These are phyloP conservation scores for Xerocomus minutiporus DNA, from an alignment of 1,284 basidiomycete genomes.

Conservation along the genomic window DNA sequence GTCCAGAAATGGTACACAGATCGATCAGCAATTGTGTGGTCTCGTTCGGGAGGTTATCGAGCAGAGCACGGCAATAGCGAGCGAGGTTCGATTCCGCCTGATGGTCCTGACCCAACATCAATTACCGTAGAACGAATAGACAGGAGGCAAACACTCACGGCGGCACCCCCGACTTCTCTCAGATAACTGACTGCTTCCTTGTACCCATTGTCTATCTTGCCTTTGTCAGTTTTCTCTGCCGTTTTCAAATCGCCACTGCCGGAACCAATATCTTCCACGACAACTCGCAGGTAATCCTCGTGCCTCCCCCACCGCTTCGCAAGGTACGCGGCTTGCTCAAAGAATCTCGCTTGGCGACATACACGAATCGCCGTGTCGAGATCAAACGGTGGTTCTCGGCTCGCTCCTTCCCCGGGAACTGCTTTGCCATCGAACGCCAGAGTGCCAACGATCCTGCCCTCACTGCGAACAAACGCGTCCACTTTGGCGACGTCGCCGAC, in stretches of 20 bases:
- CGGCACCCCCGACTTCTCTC: conserved; percentile 69
- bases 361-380: conserved; percentile 95
- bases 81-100: conserved; percentile 81
- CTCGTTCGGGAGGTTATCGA: conserved; percentile 78
- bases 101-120: neutral
- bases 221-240: conserved; percentile 18
- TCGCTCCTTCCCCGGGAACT: conserved; percentile 33
- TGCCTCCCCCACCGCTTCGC: conserved; percentile 89
- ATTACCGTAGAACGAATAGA: neutral
- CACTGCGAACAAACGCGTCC: conserved; percentile 89
- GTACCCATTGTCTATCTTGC: conserved; percentile 39
- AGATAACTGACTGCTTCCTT: conserved; percentile 81
- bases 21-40: conserved; percentile 91
- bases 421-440: conserved; percentile 23
- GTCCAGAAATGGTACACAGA: conserved; percentile 73
- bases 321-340: conserved; percentile 90
- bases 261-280: conserved; percentile 82
- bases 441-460: conserved; percentile 43
- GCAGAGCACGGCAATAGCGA: conserved; percentile 79
- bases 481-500: conserved; percentile 86
- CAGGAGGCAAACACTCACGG: conserved; percentile 46
- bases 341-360: conserved; percentile 94
- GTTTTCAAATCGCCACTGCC: conserved; percentile 35
- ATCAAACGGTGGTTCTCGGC: conserved; percentile 87
- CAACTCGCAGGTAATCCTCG: conserved; percentile 90